phyloP scores from a whole-genome alignment of 2,329 filamentous ascomycete species.

The Nannizziopsis barbatae region DNA sequence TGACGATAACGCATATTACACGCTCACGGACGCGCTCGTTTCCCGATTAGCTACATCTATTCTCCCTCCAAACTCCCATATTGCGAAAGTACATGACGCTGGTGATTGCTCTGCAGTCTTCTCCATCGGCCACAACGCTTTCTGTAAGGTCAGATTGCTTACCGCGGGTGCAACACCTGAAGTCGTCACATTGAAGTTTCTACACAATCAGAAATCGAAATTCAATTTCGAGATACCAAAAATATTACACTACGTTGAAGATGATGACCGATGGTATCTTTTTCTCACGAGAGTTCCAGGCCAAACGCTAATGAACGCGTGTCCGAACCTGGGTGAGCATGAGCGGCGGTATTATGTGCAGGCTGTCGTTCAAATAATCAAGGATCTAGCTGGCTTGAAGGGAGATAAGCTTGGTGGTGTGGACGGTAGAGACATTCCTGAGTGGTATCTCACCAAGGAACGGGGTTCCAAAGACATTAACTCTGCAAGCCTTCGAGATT shows the following conservation, averaged over 20 bases:
- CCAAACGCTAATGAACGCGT: slow-evolving; percentile 20
- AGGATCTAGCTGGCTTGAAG: slow-evolving; percentile 5
- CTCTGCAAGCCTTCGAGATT: slow-evolving; percentile 4
- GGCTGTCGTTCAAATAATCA: slow-evolving; percentile 13
- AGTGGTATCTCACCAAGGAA: slow-evolving; percentile 5
- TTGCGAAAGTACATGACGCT: slow-evolving; percentile 17
- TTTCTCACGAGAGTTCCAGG: slow-evolving; percentile 20
- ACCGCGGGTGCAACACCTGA: slow-evolving; percentile 13
- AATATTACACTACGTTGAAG: slow-evolving; percentile 14
- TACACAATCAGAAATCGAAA: slow-evolving; percentile 2
- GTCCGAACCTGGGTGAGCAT: slow-evolving; percentile 19
- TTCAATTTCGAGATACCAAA: slow-evolving; percentile 3
- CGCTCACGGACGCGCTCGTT: slow-evolving; percentile 1
- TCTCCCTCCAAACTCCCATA: slow-evolving; percentile 13
- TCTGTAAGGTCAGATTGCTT: slow-evolving; percentile 19
- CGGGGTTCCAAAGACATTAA: slow-evolving; percentile 3
- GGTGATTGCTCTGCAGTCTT: slow-evolving; percentile 19
- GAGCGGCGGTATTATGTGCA: slow-evolving; percentile 18
- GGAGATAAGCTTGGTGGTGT: slow-evolving; percentile 6
- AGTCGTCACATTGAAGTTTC: slow-evolving; percentile 5
- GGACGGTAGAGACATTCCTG: slow-evolving; percentile 4
- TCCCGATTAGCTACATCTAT: slow-evolving; percentile 14
- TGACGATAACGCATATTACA: slow-evolving; percentile 4
- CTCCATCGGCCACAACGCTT: slow-evolving; percentile 17
- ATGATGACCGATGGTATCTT: slow-evolving; percentile 20